A percentile compares a stretch with the other conserved stretches of the same genome.
These are phyloP conservation scores for Cyathus striatus DNA, from an alignment of 768 basidiomycete species.

Conservation along the genomic window DNA sequence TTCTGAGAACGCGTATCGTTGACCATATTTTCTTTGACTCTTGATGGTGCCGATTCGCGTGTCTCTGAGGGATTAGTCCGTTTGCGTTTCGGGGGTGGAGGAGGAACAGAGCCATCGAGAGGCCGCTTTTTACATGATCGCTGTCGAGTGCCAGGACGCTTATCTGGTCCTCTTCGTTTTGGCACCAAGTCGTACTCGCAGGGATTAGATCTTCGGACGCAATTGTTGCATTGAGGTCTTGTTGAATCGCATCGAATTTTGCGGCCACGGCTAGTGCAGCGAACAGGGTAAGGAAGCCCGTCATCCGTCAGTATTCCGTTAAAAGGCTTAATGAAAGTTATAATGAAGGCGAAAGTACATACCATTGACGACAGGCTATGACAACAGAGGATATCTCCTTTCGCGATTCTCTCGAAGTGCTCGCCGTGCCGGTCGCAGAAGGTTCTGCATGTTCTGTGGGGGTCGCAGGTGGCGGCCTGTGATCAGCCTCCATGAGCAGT, in stretches of 20 bases:
- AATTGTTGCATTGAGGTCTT: slow-evolving; percentile 78
- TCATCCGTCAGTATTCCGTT: slow-evolving; percentile 27
- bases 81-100: slow-evolving; percentile 58
- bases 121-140: slow-evolving; percentile 77
- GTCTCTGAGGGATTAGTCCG: slow-evolving; percentile 30
- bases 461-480: slow-evolving; percentile 23
- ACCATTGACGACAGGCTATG: slow-evolving; percentile 86
- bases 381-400: slow-evolving; percentile 65
- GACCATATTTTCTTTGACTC: slow-evolving; percentile 35
- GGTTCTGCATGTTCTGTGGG: slow-evolving; percentile 27
- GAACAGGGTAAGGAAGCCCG: slow-evolving; percentile 23
- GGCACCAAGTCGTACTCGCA: slow-evolving; percentile 80
- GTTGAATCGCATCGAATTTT: slow-evolving; percentile 87
- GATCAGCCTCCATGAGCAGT: slow-evolving; percentile 14
- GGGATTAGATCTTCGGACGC: slow-evolving; percentile 67
- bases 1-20: slow-evolving; percentile 16
- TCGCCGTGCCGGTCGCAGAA: slow-evolving; percentile 21
- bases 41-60: slow-evolving; percentile 23
- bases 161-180: slow-evolving; percentile 83
- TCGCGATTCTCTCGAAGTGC: slow-evolving; percentile 33
- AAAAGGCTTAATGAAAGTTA: slow-evolving; percentile 35
- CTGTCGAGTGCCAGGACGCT: slow-evolving; percentile 78
- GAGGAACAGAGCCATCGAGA: slow-evolving; percentile 43
- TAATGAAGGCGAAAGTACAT: slow-evolving; percentile 26
- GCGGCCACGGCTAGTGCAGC: slow-evolving; percentile 60